Percentiles rank a stretch among this genome's conserved stretches.
Conservation (phyloP, 2,329 filamentous ascomycete species). For the Fusarium sp. region DNA sequence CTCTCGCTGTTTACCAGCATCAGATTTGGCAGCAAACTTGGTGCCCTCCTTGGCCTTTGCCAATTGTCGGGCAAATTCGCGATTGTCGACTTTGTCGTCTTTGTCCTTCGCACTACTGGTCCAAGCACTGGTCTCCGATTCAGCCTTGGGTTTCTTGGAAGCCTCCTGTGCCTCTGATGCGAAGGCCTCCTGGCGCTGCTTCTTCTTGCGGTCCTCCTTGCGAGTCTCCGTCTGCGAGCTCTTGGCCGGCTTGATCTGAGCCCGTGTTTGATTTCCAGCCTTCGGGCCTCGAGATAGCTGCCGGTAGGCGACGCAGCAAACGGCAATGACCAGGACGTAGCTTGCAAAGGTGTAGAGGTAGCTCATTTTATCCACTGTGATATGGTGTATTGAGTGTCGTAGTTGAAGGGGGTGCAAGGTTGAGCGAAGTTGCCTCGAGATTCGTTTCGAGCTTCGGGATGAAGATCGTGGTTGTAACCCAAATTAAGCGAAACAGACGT, state of each 20-base stretch:
- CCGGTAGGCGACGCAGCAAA: constrained; percentile 50
- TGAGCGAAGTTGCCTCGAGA: constrained; percentile 14
- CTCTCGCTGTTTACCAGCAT: constrained; percentile 69
- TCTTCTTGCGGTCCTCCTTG: constrained; percentile 57
- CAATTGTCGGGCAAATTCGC: constrained; percentile 80
- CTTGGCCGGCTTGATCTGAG: constrained; percentile 45
- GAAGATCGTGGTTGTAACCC: constrained; percentile 10
- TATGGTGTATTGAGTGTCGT: constrained; percentile 17
- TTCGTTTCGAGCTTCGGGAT: constrained; percentile 15
- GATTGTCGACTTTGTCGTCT: constrained; percentile 70
- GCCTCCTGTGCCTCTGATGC: constrained; percentile 49
- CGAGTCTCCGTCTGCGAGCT: constrained; percentile 45
- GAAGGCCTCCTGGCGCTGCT: constrained; percentile 56
- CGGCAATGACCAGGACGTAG: constrained; percentile 49
- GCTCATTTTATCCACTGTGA: constrained; percentile 49
- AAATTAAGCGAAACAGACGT: constrained; percentile 5
- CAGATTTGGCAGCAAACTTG: constrained; percentile 63
- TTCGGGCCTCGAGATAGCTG: constrained; percentile 46
- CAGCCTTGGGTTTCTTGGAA: constrained; percentile 51
- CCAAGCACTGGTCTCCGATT: constrained; percentile 42
- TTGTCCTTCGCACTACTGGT: constrained; percentile 44
- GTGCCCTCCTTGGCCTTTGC: constrained; percentile 75
- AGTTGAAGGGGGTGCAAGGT: constrained; percentile 17
- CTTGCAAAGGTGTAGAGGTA: constrained; percentile 50
- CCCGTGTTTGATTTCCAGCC: constrained; percentile 44